Base-by-base conservation (phyloP, 192 early-diverging fungal genomes). In the Coemansia sp. region DNA sequence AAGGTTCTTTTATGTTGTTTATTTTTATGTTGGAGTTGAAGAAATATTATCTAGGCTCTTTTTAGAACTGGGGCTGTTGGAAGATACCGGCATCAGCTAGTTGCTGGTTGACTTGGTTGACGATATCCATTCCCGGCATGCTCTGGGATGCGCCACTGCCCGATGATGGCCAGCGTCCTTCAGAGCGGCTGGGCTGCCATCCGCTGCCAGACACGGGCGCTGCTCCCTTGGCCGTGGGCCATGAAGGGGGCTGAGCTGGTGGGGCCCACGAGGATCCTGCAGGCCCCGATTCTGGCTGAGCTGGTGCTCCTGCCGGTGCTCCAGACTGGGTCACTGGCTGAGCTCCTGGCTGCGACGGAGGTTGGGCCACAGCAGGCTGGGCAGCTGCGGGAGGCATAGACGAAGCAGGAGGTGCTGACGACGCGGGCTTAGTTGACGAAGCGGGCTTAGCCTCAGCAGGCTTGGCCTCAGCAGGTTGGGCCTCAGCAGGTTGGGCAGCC, bases 71-170 rank as follows among this genome's bases (percentile, higher is more conserved):
- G 46, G 31, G 55, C 14, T 75, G 44, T 53, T 75, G 68, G 38
- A 75, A 36, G 34, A 75, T 75, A 17, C 67, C 67, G 9, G 63
- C 73, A 5, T 64, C 19, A 17, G 64, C 53, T 14, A 75, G 39
- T 41, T 75, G 50, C 37, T 32, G 63, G 57, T 75, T 69, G 21
- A 75, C 73, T 27, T 61, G 34, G n/a, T 64, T 36, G 48, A 75
- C 63, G 32, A 75, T 75, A 38, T 39, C 67, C 12, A 41, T 21
- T 0, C 67, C 67, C 0, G 15, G 29, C 55, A 34, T 34, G 44
- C n/a, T 17, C 23, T 19, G 58, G 3, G 67, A n/a, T 11, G 41
- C 15, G 14, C 57, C 21, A 42, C 37, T 11, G 1, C 7, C 37
- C 19, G 41, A 34, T 50, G 44, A 2, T 4, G 57, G 27, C 41